These are phyloP conservation scores for Colletotrichum camelliae DNA, from an alignment of 2,329 filamentous ascomycete species.

Conservation along the genomic window DNA sequence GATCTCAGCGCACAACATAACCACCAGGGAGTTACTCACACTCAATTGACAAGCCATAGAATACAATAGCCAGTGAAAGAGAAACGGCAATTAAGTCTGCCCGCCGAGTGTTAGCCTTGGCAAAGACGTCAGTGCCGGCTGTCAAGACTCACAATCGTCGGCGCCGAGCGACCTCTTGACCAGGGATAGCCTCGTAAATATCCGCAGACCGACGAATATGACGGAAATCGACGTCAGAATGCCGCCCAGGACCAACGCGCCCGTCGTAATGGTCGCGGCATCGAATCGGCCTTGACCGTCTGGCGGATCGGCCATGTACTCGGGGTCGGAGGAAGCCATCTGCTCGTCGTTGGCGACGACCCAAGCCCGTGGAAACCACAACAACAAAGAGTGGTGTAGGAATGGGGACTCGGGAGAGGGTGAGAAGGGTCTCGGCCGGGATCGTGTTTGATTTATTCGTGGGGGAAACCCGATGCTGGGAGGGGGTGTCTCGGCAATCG, in stretches of 20 bases:
- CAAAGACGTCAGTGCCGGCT: too few relatives aligned
- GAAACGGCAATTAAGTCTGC: conserved; percentile 2
- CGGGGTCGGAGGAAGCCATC: background rate
- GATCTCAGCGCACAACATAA: accelerated
- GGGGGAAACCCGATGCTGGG: background rate
- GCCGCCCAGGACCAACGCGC: background rate
- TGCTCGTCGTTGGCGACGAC: background rate
- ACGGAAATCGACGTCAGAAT: background rate
- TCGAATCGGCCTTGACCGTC: conserved; percentile 7
- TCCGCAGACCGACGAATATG: background rate
- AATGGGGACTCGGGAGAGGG: background rate
- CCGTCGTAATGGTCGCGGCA: background rate
- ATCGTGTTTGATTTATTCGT: background rate
- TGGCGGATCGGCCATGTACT: conserved; percentile 15
- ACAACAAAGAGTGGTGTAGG: background rate
- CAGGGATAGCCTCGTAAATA: conserved; percentile 6
- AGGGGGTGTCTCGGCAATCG: background rate
- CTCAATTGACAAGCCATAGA: background rate
- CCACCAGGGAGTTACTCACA: accelerated
- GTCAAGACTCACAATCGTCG: conserved; percentile 9
- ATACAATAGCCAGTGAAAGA: background rate
- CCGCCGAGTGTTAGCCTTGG: accelerated
- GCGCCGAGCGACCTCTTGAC: background rate
- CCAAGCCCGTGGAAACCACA: background rate
- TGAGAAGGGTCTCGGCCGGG: background rate